Evolutionary conservation across 2,329 filamentous ascomycete genomes (phyloP), one percentile per base, ranked within the genome.

Genomic region (Fusarium napiforme): DNA sequence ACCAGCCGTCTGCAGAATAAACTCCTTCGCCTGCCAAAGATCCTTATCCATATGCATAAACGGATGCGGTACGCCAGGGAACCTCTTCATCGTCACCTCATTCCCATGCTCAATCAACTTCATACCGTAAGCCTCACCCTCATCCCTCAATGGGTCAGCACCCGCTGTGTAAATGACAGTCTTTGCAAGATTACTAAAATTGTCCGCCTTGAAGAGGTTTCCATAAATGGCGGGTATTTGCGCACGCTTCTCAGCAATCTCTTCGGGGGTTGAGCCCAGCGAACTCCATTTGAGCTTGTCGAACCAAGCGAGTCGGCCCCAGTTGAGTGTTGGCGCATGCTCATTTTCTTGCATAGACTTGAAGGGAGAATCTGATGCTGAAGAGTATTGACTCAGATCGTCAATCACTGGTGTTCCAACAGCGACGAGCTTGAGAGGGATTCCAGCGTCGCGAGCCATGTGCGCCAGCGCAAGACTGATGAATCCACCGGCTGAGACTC

Each of bases 1-100:
- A 57, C 74, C 77, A 16, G 80, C 80, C 19, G 77, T 82, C 60
- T 66, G 70, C 26, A 80, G 73, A 49, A 82, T 82, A 46, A 82
- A 82, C 26, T 81, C 77, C 11, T 76, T 74, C 9, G 79, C 81
- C 74, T 82, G 81, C 81, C 79, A 81, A 39, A 82, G 72, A 63
- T 79, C 75, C 69, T 79, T 79, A 53, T 82, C 84, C 84, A 86
- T 86, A 73, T 86, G 84, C 84, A 85, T 85, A 72, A 87, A 87
- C 1, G 83, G 84, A 69, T 87, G 86, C 15, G 86, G 86, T 37
- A 85, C 83, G 1, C 85, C 85, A 3, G 78, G 71, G 68, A 86
- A 87, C n/a, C 85, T 77, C 75, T 83, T 84, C 66, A 84, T 68
- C 4, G 82, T 83, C 30, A 87, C 85, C 72, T 85, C 82, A 65